Conservation (phyloP, 2,329 filamentous ascomycete species). For the Penicillium rolfsii region DNA sequence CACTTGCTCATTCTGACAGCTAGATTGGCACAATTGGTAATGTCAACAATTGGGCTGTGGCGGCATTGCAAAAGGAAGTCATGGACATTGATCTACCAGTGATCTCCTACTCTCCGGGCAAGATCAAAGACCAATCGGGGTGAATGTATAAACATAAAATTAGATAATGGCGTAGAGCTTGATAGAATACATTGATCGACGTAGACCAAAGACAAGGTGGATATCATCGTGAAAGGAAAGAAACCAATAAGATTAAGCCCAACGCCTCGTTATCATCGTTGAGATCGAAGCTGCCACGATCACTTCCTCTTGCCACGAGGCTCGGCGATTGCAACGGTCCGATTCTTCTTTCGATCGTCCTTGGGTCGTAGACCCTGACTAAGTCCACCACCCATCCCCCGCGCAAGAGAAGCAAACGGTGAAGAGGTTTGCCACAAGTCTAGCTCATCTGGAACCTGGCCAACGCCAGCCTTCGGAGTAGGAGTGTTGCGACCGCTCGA, state of each 20-base stretch:
- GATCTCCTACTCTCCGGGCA: background rate
- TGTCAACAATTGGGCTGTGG: background rate
- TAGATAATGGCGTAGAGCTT: constrained; percentile 7
- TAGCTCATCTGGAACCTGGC: constrained; percentile 41
- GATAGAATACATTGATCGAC: constrained; percentile 1
- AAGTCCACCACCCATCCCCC: constrained; percentile 48
- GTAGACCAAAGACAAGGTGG: constrained; percentile 14
- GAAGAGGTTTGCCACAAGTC: constrained; percentile 41
- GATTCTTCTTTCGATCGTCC: constrained; percentile 37
- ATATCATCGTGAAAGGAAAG: constrained; percentile 15
- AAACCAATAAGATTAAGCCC: background rate
- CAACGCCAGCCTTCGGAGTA: constrained; percentile 22
- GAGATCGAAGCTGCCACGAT: background rate
- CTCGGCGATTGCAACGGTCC: constrained; percentile 20
- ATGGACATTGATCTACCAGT: background rate
- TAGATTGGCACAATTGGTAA: background rate
- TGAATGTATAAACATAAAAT: background rate
- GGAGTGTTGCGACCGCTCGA: constrained; percentile 20
- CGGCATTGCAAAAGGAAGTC: background rate
- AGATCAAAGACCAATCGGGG: background rate
- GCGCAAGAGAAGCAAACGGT: constrained; percentile 45
- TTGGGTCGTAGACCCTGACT: constrained; percentile 44
- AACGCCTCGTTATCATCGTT: constrained; percentile 1
- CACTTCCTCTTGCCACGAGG: constrained; percentile 16
- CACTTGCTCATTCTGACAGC: background rate